Base-by-base conservation (phyloP, 202 grass and related monocot genomes). In the Elaeis oleifera region DNA sequence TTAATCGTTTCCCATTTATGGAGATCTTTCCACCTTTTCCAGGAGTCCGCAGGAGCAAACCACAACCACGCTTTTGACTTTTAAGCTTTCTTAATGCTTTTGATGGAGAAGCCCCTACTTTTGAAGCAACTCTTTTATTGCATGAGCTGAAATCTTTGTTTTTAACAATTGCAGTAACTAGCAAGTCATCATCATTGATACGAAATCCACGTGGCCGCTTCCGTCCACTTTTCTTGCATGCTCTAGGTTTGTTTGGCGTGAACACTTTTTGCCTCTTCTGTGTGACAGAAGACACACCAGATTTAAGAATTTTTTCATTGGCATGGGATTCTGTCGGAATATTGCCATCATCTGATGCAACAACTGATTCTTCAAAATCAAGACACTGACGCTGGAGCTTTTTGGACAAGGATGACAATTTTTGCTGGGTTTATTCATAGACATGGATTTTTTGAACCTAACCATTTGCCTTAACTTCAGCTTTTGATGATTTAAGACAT, bases 121-220 rank as follows among this genome's bases (percentile, higher is more conserved):
- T 74, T 48, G 80, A 75, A 58, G 60, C 54, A 68, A 89, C 85
- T 71, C 79, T 86, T 14, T 68, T 52, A 54, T 81, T 73, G 60
- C 69, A 79, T 27, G 71, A 89, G 59, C 44, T 66, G 13, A 89
- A 84, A 75, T 99, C 88, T 72, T 88, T 99, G 50, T 92, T 89
- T 86, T 99, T 99, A 8, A 99, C 80, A 63, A 99, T 89, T 65
- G 88, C 88, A 72, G 94, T 76, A 50, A 99, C 89, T 81, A 99
- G 76, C 80, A 92, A 85, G 60, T 99, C 94, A 64, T 99, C 80
- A 13, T 99, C 94, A 59, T 80, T 81, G 78, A 99, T 89, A 16
- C 81, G 85, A 57, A 99, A 83, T 20, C 81, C 84, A 67, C 70
- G 80, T 60, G 94, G 88, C 60, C 88, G 86, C 80, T 99, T 97